phyloP scores from a whole-genome alignment of 208 protist genomes.

The Wallacemonas rigidus region DNA sequence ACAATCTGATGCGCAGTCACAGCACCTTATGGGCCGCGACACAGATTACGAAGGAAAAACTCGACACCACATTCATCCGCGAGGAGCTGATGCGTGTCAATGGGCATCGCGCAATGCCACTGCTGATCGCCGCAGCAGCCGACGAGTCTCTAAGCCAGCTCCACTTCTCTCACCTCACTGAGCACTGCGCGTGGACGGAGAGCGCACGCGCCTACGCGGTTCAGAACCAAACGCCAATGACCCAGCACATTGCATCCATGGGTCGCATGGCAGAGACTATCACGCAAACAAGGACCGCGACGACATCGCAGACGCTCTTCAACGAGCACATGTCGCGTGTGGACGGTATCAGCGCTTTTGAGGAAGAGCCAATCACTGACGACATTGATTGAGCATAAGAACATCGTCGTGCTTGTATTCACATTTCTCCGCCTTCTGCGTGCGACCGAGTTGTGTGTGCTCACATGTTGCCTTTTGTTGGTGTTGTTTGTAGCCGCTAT shows the following conservation, averaged over 20 bases:
- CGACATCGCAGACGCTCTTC: conserved; percentile 69
- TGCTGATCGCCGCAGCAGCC: conserved; percentile 69
- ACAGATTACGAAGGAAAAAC: conserved; percentile 81
- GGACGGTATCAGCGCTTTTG: conserved; percentile 82
- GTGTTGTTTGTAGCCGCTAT: not conserved
- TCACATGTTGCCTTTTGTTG: not conserved
- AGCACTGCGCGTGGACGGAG: conserved; percentile 84
- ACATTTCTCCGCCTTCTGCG: not conserved
- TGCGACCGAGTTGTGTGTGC: not conserved
- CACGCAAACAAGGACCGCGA: conserved; percentile 57
- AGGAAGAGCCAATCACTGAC: conserved; percentile 75
- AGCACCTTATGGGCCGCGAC: conserved; percentile 87
- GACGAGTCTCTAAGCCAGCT: conserved; percentile 54
- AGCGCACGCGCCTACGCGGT: conserved; percentile 77
- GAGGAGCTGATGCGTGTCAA: conserved; percentile 91
- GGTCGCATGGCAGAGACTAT: conserved; percentile 89
- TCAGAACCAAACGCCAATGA: conserved; percentile 82
- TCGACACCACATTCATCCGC: conserved; percentile 75
- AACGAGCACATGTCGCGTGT: conserved; percentile 78
- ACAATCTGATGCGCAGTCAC: conserved; percentile 87
- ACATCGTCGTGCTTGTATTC: no score
- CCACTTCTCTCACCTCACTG: conserved; percentile 77
- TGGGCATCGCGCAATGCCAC: conserved; percentile 78
- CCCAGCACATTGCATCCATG: conserved; percentile 83
- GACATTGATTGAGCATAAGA: conserved; percentile 40